A percentile compares a stretch with the other conserved stretches of the same genome.
Conservation (phyloP, 768 basidiomycete species). For the Boletus speciosus region DNA sequence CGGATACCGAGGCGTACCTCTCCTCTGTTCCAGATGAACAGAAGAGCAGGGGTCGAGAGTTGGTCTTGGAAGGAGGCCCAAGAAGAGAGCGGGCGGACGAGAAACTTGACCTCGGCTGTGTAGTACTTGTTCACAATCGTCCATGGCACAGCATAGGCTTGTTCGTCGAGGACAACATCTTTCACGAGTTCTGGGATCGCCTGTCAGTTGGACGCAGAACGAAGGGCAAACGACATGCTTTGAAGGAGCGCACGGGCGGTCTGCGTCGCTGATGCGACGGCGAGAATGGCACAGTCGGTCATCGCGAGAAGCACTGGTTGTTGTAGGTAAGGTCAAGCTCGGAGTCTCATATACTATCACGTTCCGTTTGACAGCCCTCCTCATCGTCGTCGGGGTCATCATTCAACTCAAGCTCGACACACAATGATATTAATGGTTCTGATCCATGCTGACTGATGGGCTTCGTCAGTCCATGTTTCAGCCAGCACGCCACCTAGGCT, state of each 20-base stretch:
- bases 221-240: slow-evolving; percentile 15
- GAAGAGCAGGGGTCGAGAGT: slow-evolving; percentile 54
- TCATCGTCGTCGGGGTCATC: background rate
- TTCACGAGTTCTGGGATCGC: slow-evolving; percentile 21
- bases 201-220: slow-evolving; percentile 15
- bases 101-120: slow-evolving; percentile 70
- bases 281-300: slow-evolving; percentile 26
- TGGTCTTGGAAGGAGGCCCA: slow-evolving; percentile 40
- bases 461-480: slow-evolving; percentile 8
- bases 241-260: slow-evolving; percentile 22
- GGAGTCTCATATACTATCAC: background rate
- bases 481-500: slow-evolving; percentile 9
- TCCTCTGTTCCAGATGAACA: slow-evolving; percentile 67
- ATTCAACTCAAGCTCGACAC: background rate
- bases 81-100: slow-evolving; percentile 44
- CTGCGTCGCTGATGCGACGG: slow-evolving; percentile 20
- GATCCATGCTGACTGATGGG: slow-evolving; percentile 2
- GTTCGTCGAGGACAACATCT: slow-evolving; percentile 16
- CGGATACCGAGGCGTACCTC: slow-evolving; percentile 46
- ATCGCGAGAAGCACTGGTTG: background rate
- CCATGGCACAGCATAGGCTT: slow-evolving; percentile 51
- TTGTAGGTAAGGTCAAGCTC: background rate
- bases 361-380: background rate
- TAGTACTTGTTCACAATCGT: slow-evolving; percentile 81
- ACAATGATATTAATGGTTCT: background rate